Evolutionary conservation across 2,329 filamentous ascomycete genomes (phyloP).

Genomic region (Talaromyces sp.): DNA sequence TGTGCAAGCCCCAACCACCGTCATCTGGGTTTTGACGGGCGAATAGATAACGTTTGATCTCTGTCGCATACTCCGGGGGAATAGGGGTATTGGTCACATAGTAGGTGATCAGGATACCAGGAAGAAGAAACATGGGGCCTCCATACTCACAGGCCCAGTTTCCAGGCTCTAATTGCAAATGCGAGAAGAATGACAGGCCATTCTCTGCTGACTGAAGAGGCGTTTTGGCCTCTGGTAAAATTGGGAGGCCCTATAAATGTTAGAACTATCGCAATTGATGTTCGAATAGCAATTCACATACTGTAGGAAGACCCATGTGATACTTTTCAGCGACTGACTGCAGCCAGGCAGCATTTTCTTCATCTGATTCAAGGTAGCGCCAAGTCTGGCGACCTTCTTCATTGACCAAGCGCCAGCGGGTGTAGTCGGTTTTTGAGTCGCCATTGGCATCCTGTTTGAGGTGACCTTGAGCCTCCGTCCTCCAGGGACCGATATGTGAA

Average conservation of each 20-base stretch:
- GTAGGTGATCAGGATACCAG: constrained; percentile 81
- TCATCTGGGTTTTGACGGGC: constrained; percentile 82
- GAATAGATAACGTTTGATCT: constrained; percentile 91
- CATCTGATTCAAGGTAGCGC: constrained; percentile 80
- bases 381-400: constrained; percentile 87
- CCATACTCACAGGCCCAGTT: constrained; percentile 99
- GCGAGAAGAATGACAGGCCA: constrained; percentile 83
- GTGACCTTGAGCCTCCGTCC: constrained; percentile 38
- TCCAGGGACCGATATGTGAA: constrained; percentile 39
- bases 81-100: constrained; percentile 89
- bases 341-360: constrained; percentile 75
- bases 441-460: constrained; percentile 37
- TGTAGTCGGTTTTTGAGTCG: constrained; percentile 69
- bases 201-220: constrained; percentile 80
- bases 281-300: constrained; percentile 46
- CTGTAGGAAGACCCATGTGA: constrained; percentile 76
- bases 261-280: neutral
- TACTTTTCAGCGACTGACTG: constrained; percentile 90
- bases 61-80: constrained; percentile 74
- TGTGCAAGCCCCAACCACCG: constrained; percentile 96
- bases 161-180: constrained; percentile 83
- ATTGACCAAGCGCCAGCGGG: constrained; percentile 81
- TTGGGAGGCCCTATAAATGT: constrained; percentile 66
- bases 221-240: constrained; percentile 69
- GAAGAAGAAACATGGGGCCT: constrained; percentile 92